Evolutionary conservation across 345 rosid species (phyloP), one percentile per base, ranked within the genome.

Genomic region (Angophora floribunda): DNA sequence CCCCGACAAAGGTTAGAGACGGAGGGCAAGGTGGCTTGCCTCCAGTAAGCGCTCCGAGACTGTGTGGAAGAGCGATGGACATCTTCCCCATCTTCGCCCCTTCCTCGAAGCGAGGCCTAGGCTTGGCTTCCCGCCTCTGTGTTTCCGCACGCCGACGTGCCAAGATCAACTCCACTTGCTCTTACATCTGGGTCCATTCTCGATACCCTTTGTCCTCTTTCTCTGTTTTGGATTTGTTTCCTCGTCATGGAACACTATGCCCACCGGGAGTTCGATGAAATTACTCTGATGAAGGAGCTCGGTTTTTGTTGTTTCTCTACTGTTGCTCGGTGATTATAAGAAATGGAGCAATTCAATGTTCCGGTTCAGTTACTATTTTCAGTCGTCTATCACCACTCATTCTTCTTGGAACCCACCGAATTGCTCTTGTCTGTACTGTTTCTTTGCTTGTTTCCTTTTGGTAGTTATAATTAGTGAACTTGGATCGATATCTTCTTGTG

Each of bases 51-150:
- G 85, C 14, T 94, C 59, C 91, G 94, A 87, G 86, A 90, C 75
- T 91, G 92, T 91, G 92, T 15, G 95, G 96, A 6, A 91, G 92
- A 92, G 95, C 89, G 86, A 95, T 96, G 96, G 99, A 95, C 87
- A 90, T 97, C 44, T 84, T 92, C 16, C 99, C 96, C 87, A 94
- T 99, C 6, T 94, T 90, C 89, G 99, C 96, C 32, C 99, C 98
- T 21, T 85, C 90, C 17, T 94, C 98, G 2, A 96, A 94, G 91
- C 90, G 99, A 86, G 98, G 99, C 22, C 10, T 52, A 21, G 22
- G 22, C 55, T 52, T 52, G 57, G 57, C 57, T 52, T 52, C 7
- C 4, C 4, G 57, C 57, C 57, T 52, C 57, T 16, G 57, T 22
- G 22, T 52, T 22, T 52, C 57, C 1, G 0, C 57, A 52, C 7